These are phyloP conservation scores for Epichloe gansuensis DNA, from an alignment of 2,329 filamentous ascomycete species.

Conservation along the genomic window DNA sequence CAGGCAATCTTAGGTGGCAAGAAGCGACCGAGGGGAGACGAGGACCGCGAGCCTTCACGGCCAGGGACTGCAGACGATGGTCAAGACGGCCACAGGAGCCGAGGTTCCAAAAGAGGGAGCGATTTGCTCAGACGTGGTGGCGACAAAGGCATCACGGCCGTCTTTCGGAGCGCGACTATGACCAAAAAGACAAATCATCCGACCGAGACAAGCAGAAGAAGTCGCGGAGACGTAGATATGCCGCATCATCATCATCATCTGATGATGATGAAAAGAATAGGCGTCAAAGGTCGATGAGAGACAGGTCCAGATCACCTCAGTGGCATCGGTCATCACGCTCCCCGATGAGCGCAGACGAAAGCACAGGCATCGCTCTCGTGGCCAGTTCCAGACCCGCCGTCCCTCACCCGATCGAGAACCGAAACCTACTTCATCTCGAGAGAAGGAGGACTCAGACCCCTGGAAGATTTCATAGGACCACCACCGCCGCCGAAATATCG, in stretches of 20 bases:
- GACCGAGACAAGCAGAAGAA: conserved; percentile 4
- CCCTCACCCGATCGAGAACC: not conserved
- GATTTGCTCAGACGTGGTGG: not conserved
- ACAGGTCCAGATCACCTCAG: conserved; percentile 14
- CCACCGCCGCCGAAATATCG: conserved; percentile 44
- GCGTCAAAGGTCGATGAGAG: conserved; percentile 9
- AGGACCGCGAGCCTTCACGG: not conserved
- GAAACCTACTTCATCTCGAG: not conserved
- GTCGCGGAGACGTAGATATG: not conserved
- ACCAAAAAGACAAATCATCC: conserved; percentile 3
- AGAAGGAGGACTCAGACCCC: conserved; percentile 44
- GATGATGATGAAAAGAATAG: conserved; percentile 1
- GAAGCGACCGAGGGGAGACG: conserved; percentile 17
- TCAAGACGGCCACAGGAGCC: not conserved
- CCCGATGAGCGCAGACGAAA: conserved; percentile 16
- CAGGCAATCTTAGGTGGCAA: conserved; percentile 42
- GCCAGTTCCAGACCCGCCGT: not conserved
- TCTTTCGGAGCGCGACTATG: conserved; percentile 12
- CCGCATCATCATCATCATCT: not conserved
- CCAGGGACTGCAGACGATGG: conserved; percentile 13
- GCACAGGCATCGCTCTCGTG: conserved; percentile 22
- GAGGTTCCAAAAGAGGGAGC: not conserved
- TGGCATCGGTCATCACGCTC: conserved; percentile 20
- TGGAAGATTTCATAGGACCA: conserved; percentile 68
- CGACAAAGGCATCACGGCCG: conserved; percentile 13